These are phyloP conservation scores for Hippophae tibetana DNA, from an alignment of 306 rosid genomes.

Conservation along the genomic window DNA sequence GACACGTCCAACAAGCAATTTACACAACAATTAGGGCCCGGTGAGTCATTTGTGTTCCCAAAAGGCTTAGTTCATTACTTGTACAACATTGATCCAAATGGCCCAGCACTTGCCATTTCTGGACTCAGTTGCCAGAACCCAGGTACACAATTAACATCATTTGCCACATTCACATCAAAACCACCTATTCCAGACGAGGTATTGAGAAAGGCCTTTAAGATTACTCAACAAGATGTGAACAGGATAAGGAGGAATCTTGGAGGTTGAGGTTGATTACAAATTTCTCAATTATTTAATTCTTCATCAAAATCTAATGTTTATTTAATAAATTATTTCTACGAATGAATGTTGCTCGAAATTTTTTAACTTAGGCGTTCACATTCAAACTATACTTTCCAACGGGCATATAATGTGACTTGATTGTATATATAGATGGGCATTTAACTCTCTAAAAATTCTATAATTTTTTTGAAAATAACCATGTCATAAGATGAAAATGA, in stretches of 20 bases:
- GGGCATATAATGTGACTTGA: no score
- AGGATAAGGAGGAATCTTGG: constrained; percentile 40
- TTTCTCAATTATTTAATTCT: background rate
- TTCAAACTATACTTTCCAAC: no score
- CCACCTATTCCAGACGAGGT: constrained; percentile 29
- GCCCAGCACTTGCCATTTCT: constrained; percentile 36
- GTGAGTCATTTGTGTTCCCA: constrained; percentile 57
- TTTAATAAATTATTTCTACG: no score
- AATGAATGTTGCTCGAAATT: no score
- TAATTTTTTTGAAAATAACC: no score
- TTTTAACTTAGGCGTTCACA: no score
- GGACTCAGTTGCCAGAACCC: constrained; percentile 72
- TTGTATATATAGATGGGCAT: no score
- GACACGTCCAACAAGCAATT: constrained; percentile 34
- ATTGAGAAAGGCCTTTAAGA: constrained; percentile 34
- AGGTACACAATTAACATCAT: constrained; percentile 31
- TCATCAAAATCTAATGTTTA: no score
- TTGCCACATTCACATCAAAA: constrained; percentile 40
- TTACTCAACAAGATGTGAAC: constrained; percentile 27
- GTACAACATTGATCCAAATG: constrained; percentile 25
- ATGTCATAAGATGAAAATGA: no score
- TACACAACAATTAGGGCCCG: constrained; percentile 28
- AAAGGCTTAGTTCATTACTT: constrained; percentile 41
- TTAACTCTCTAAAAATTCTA: no score
- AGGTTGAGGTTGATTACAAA: constrained; percentile 10